Base-by-base conservation (phyloP, 495 filamentous ascomycete species). In the Hypoxylon trugodes region DNA sequence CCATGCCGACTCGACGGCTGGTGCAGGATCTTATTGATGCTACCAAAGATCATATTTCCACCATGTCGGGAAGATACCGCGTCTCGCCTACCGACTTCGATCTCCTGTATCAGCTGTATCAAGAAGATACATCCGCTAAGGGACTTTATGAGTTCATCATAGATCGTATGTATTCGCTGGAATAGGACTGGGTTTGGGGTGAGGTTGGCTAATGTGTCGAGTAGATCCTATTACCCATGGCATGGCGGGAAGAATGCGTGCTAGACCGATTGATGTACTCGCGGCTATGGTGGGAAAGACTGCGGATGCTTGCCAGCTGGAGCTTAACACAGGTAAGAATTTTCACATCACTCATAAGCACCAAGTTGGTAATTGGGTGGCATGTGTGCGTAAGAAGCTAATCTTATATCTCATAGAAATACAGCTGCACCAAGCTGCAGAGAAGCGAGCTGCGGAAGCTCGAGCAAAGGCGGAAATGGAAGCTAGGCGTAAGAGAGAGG, bases 111-210 rank as follows among this genome's bases (percentile, higher is more conserved):
- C 58, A 67, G 41, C 57, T 58, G 12, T 67, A 61, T 33, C 64
- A 67, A 16, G 46, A 58, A 13, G 58, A 61, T 12, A 58, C 58
- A 6, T 61, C 64, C 1, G 46, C 46, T 21, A 67, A 67, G 58
- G 64, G 64, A 0, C 52, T 67, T 28, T 61, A 58, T 10, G 57
- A 57, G 28, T 67, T 67, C 16, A 67, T 67, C 26, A 28, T 67
- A 4, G 64, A 61, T n/a, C 64, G 64, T 67, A 42, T 15, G 57
- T 56, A 43, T 22, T n/a, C 22, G 3, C 13, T 41, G 9, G 2
- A 2, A 6, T 3, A 30, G 0, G 8, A 9, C 4, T n/a, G n/a
- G 9, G 9, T 6, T 26, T 22, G 2, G 22, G 18, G 12, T 6
- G 18, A 19, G 15, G 19, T 10, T 40, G 30, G 5, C 43, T 50